Evolutionary conservation across 306 rosid species (phyloP).

Genomic region (Casuarina glauca): DNA sequence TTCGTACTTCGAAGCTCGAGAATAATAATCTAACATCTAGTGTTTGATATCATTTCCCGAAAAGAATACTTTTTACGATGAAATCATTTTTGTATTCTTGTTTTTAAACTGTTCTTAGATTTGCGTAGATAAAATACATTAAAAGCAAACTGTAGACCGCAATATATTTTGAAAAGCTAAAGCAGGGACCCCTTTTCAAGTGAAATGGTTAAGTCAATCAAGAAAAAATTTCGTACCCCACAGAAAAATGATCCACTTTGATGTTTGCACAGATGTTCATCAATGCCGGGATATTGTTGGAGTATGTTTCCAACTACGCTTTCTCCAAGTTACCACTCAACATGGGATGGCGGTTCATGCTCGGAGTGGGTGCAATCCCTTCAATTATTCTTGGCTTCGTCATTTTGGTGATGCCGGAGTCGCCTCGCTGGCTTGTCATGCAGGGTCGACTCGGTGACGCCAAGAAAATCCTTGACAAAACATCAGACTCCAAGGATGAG

Average conservation of each 20-base stretch:
- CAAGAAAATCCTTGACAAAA: slow-evolving; percentile 51
- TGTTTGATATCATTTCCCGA: too few relatives aligned
- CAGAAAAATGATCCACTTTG: too few relatives aligned
- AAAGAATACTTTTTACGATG: too few relatives aligned
- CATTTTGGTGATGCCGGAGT: slow-evolving; percentile 77
- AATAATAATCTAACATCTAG: too few relatives aligned
- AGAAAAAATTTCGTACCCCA: too few relatives aligned
- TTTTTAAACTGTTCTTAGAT: too few relatives aligned
- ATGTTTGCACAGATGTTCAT: slow-evolving; percentile 51
- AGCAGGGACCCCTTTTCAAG: too few relatives aligned
- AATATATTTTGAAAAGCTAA: too few relatives aligned
- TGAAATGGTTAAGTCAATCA: too few relatives aligned
- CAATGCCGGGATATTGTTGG: slow-evolving; percentile 58
- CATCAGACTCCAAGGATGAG: slow-evolving; percentile 61
- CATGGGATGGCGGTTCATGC: slow-evolving; percentile 83
- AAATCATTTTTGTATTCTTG: too few relatives aligned
- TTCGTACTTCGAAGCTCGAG: slow-evolving; percentile 2
- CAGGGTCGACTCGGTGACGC: slow-evolving; percentile 78
- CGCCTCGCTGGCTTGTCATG: slow-evolving; percentile 87
- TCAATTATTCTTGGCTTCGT: slow-evolving; percentile 43
- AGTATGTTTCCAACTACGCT: slow-evolving; percentile 71
- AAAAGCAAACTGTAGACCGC: too few relatives aligned
- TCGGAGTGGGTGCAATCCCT: slow-evolving; percentile 66
- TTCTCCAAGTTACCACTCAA: slow-evolving; percentile 46
- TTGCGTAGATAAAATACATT: too few relatives aligned